Base-by-base conservation (phyloP, 2,329 filamentous ascomycete species). In the Cladophialophora chaetospira region DNA sequence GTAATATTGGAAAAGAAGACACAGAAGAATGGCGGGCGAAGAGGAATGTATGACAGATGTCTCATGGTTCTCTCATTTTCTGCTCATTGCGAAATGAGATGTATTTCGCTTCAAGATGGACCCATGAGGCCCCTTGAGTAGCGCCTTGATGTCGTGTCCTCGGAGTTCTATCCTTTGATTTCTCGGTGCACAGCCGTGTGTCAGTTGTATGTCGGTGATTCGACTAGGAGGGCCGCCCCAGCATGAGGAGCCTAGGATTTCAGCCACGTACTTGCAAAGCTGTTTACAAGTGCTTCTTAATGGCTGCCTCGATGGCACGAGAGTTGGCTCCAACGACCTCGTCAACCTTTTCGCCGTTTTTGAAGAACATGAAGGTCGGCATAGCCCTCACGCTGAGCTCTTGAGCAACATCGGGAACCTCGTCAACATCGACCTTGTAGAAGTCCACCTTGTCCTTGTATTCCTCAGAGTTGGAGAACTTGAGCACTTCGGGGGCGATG, bases 381-480 rank as follows among this genome's bases (percentile, higher is more conserved):
- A 97, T 96, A 71, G 92, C 91, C 67, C 89, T 85, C 72, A 97
- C 83, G 63, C 84, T 84, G 62, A 94, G 85, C 71, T 94, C 85
- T 68, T 87, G 81, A 28, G 89, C 85, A 47, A 96, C 82, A 1
- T 89, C 85, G 65, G 86, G 79, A 36, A 93, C 78, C 63, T 91
- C 80, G 73, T 97, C 92, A 67, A 97, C 91, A 73, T 97, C 91
- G 71, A 97, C 79, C 83, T 96, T 94, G 82, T 85, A 85, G 77
- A 96, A 97, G 73, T 83, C 79, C 65, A 88, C 81, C 65, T 78
- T 72, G 63, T 82, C 73, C 77, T 82, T 83, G 57, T 75, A 71
- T 40, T 86, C 73, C 68, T 63, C 83, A 71, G 75, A 87, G 82
- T 86, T 80, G 66, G 81, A 81, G 61, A 65, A 59, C 43, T 62